A percentile compares a stretch with the other conserved stretches of the same genome.
These are phyloP conservation scores for Psidium guajava DNA, from an alignment of 345 rosid genomes.

Conservation along the genomic window DNA sequence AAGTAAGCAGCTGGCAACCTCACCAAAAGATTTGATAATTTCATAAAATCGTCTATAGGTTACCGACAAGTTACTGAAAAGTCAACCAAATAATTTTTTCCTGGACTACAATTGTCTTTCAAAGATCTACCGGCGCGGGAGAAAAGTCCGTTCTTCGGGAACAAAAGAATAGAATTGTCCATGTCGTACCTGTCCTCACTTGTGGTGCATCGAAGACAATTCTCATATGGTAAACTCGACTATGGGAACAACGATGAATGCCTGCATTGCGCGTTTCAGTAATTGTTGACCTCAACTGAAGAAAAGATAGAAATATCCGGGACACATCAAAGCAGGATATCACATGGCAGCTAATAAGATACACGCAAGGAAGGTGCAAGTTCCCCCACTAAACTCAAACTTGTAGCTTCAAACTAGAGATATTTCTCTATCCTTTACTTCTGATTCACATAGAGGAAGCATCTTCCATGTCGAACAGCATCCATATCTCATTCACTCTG, in stretches of 20 bases:
- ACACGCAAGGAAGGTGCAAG: background rate
- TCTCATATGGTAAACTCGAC: background rate
- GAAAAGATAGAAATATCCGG: background rate
- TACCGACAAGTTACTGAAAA: too few relatives aligned
- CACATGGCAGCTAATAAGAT: background rate
- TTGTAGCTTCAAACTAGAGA: background rate
- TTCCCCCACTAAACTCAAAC: background rate
- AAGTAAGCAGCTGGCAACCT: too few relatives aligned
- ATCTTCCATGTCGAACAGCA: slow-evolving; percentile 31
- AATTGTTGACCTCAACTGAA: background rate
- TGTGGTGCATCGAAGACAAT: background rate
- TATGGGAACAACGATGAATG: background rate
- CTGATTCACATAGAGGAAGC: background rate
- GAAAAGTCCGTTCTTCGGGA: background rate
- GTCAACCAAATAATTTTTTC: too few relatives aligned
- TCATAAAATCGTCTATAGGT: too few relatives aligned
- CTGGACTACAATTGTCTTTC: too few relatives aligned
- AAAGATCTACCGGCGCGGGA: background rate
- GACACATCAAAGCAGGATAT: background rate
- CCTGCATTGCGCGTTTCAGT: background rate
- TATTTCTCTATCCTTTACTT: background rate
- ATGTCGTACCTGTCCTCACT: background rate
- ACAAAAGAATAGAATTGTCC: too few relatives aligned
- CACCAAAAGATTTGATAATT: too few relatives aligned
- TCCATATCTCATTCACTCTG: slow-evolving; percentile 82